A percentile compares a stretch with the other conserved stretches of the same genome.
Conservation (phyloP, 306 rosid species). For the Ammopiptanthus mongolicus region DNA sequence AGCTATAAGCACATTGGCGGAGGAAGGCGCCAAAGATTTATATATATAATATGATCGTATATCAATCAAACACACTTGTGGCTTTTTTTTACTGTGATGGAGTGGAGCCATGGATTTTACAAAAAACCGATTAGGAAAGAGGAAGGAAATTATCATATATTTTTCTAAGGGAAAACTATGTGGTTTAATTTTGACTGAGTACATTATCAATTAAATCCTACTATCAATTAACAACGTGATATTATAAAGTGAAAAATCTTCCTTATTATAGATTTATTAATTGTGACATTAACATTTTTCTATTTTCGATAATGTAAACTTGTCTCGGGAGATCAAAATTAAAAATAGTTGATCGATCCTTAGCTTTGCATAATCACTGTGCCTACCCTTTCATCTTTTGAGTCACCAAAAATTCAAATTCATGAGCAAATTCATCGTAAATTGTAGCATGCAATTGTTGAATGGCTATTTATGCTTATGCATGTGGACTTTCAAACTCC, state of each 20-base stretch:
- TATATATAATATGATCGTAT: background rate
- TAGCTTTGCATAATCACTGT: background rate
- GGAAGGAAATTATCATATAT: background rate
- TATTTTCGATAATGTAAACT: background rate
- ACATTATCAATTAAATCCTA: background rate
- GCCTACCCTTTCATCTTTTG: background rate
- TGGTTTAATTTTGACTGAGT: background rate
- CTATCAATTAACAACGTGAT: background rate
- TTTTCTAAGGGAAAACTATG: background rate
- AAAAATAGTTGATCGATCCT: background rate
- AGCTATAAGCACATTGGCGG: background rate
- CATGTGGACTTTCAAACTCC: constrained; percentile 31
- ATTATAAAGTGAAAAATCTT: background rate
- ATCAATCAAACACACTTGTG: background rate
- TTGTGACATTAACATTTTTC: background rate
- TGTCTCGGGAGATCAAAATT: background rate
- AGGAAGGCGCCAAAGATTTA: background rate
- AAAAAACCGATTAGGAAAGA: background rate
- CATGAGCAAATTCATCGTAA: background rate
- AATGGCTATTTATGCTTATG: constrained; percentile 9
- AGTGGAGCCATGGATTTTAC: background rate
- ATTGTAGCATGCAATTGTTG: constrained; percentile 24
- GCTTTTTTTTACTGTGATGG: background rate
- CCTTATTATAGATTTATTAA: too few relatives aligned
- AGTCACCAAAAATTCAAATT: background rate